These are phyloP conservation scores for Pseudopyrenochaeta lycopersici DNA, from an alignment of 2,329 filamentous ascomycete genomes.

Conservation along the genomic window DNA sequence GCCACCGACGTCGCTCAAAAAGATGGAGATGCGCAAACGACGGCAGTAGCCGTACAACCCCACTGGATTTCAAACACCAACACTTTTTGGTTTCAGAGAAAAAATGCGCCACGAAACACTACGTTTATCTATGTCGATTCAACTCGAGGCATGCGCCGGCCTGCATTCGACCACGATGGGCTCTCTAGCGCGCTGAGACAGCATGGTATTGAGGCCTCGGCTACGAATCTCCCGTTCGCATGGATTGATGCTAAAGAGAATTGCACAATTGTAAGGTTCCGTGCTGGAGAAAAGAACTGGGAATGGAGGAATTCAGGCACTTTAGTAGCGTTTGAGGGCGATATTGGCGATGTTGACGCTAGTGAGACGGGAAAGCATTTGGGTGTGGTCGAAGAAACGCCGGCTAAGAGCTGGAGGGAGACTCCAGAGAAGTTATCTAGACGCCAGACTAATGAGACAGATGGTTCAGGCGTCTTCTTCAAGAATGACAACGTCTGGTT, in stretches of 20 bases:
- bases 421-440: neutral
- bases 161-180: constrained; percentile 24
- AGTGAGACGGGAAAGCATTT: neutral
- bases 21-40: too few species aligned
- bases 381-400: too few species aligned
- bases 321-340: constrained; percentile 11
- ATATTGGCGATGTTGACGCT: neutral
- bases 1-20: too few species aligned
- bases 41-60: too few species aligned
- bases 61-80: too few species aligned
- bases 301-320: constrained; percentile 14
- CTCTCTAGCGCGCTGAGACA: constrained; percentile 17
- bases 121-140: constrained; percentile 12
- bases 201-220: constrained; percentile 16
- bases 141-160: constrained; percentile 7
- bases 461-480: constrained; percentile 21
- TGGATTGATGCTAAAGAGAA: constrained; percentile 16
- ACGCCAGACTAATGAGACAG: constrained; percentile 18
- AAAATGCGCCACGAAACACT: too few species aligned
- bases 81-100: too few species aligned
- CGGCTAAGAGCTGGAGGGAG: too few species aligned
- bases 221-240: constrained; percentile 18
- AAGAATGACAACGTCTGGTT: constrained; percentile 33
- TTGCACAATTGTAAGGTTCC: constrained; percentile 19
- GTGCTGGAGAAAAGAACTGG: constrained; percentile 21